Evolutionary conservation across 2,329 filamentous ascomycete genomes (phyloP).

Genomic region (Sclerotinia spermophila): DNA sequence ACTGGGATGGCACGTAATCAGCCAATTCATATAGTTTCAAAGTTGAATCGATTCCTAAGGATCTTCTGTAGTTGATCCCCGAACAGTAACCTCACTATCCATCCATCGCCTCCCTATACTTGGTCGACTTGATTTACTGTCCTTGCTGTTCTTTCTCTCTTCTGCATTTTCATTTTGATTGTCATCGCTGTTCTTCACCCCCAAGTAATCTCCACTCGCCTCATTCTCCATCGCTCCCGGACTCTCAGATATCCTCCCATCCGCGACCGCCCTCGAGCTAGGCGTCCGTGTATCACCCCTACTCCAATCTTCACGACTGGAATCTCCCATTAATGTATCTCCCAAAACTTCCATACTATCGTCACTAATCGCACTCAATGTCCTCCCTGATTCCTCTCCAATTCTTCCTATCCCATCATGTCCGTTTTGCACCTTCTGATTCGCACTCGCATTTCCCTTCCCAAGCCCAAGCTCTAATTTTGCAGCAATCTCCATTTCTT

Average conservation of each 20-base stretch:
- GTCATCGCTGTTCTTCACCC: background rate
- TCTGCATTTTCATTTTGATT: slow-evolving; percentile 18
- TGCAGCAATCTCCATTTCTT: background rate
- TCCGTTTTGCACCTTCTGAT: background rate
- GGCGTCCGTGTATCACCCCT: background rate
- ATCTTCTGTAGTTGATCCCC: background rate
- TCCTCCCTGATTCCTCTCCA: background rate
- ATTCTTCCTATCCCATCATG: too few relatives aligned
- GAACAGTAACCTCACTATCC: slow-evolving; percentile 15
- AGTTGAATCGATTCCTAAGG: background rate
- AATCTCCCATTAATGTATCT: background rate
- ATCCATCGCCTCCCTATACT: slow-evolving; percentile 12
- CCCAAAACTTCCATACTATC: slow-evolving; percentile 1
- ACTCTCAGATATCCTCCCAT: background rate
- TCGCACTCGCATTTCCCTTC: background rate
- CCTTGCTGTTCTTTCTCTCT: slow-evolving; percentile 24
- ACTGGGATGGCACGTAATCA: background rate
- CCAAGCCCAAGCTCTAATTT: background rate
- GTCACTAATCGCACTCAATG: background rate
- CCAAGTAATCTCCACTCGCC: background rate
- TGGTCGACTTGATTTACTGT: background rate
- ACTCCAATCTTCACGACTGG: background rate
- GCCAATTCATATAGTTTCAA: background rate
- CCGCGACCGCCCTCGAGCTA: background rate
- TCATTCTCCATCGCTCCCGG: background rate